A percentile compares a stretch with the other conserved stretches of the same genome.
Evolutionary conservation across 1,139 yeast species (phyloP).

Genomic region (Suhomyces bokatorum): DNA sequence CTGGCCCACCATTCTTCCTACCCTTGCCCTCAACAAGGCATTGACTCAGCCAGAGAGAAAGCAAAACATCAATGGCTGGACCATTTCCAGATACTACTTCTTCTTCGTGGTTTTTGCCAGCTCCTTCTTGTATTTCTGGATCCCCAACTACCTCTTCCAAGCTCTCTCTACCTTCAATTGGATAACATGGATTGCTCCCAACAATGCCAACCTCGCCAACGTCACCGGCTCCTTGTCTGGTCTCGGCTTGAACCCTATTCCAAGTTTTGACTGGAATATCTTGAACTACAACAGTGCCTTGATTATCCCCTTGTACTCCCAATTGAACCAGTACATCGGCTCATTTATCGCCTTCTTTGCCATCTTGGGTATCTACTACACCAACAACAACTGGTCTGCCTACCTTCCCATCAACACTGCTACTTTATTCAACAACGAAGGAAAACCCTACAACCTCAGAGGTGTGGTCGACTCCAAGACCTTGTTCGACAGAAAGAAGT

Average conservation of each 20-base stretch:
- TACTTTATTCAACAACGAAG: constrained; percentile 17
- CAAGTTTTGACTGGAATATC: constrained; percentile 55
- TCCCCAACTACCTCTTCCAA: constrained; percentile 35
- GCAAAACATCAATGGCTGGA: constrained; percentile 33
- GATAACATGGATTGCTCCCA: constrained; percentile 41
- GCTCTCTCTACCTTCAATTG: constrained; percentile 38
- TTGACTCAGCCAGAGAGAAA: constrained; percentile 18
- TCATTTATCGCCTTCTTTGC: constrained; percentile 33
- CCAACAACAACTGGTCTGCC: constrained; percentile 19
- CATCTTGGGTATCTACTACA: constrained; percentile 32
- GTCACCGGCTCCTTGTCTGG: constrained; percentile 55
- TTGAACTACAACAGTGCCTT: constrained; percentile 19
- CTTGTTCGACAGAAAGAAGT: constrained; percentile 19
- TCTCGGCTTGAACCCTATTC: constrained; percentile 55
- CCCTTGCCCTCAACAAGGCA: constrained; percentile 22
- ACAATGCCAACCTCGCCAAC: constrained; percentile 46
- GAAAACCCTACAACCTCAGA: constrained; percentile 16
- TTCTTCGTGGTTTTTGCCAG: constrained; percentile 25
- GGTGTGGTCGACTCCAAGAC: constrained; percentile 14
- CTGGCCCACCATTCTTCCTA: constrained; percentile 22
- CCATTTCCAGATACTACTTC: constrained; percentile 32
- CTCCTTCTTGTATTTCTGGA: constrained; percentile 36
- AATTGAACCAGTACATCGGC: constrained; percentile 40
- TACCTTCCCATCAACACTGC: constrained; percentile 20
- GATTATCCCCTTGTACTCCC: constrained; percentile 32